These are phyloP conservation scores for Ustilago xerochloae DNA, from an alignment of 1,284 basidiomycete genomes.

Conservation along the genomic window DNA sequence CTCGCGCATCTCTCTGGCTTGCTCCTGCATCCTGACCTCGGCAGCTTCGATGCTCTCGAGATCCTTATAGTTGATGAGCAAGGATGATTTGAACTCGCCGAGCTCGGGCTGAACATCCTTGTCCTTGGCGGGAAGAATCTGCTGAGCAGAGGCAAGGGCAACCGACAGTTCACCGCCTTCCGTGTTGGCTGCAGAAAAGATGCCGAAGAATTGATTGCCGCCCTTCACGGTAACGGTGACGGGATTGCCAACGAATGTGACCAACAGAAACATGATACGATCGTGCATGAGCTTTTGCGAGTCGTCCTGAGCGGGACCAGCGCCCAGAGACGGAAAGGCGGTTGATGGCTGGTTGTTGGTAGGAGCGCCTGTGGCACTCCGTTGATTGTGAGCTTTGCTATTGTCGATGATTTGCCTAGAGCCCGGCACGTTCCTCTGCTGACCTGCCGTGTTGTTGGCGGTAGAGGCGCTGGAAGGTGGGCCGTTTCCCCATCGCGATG, in stretches of 20 bases:
- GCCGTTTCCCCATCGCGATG: slow-evolving; percentile 37
- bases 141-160: slow-evolving; percentile 54
- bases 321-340: slow-evolving; percentile 35
- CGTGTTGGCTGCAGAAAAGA: slow-evolving; percentile 55
- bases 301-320: slow-evolving; percentile 19
- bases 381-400: slow-evolving; percentile 25
- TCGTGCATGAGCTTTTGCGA: slow-evolving; percentile 50
- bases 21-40: slow-evolving; percentile 54
- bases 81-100: slow-evolving; percentile 47
- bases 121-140: slow-evolving; percentile 39
- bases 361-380: slow-evolving; percentile 5
- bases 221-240: slow-evolving; percentile 56
- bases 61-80: slow-evolving; percentile 56
- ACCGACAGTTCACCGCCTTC: slow-evolving; percentile 55
- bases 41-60: slow-evolving; percentile 51
- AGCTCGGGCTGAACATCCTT: slow-evolving; percentile 26
- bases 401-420: slow-evolving; percentile 1
- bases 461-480: slow-evolving; percentile 25
- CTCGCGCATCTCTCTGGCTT: slow-evolving; percentile 46
- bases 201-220: slow-evolving; percentile 59
- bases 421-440: slow-evolving; percentile 18
- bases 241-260: slow-evolving; percentile 54
- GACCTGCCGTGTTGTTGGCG: slow-evolving; percentile 12
- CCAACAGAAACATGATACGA: slow-evolving; percentile 54
- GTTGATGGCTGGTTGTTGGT: slow-evolving; percentile 15